Conservation (phyloP, 352 stramenopile species). For the Phytophthora fragariae region DNA sequence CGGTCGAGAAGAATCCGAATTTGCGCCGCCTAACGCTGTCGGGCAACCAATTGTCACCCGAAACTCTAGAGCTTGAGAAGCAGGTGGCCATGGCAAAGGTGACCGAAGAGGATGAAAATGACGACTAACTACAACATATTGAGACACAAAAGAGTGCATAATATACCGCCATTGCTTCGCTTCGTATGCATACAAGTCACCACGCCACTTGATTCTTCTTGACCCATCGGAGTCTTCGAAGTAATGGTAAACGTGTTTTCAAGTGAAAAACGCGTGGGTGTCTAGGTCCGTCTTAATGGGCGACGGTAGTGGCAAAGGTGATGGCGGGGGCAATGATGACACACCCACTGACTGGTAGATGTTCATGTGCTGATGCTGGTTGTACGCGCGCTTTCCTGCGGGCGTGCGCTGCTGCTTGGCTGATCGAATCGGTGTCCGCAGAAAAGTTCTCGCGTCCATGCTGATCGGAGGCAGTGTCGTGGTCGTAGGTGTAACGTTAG, state of each 20-base stretch:
- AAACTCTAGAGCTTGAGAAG: constrained; percentile 72
- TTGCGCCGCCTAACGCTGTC: constrained; percentile 83
- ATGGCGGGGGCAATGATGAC: constrained; percentile 40
- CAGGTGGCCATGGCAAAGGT: constrained; percentile 65
- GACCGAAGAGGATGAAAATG: constrained; percentile 60
- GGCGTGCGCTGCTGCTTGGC: constrained; percentile 36
- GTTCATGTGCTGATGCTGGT: constrained; percentile 26
- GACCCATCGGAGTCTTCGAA: not conserved
- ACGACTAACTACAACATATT: constrained; percentile 19
- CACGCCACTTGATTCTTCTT: constrained; percentile 5
- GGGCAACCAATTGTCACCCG: constrained; percentile 69
- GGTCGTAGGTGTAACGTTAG: constrained; percentile 15
- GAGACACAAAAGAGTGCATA: constrained; percentile 17
- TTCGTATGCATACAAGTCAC: constrained; percentile 25
- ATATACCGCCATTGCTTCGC: constrained; percentile 26
- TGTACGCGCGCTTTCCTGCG: constrained; percentile 31
- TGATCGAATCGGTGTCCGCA: constrained; percentile 38
- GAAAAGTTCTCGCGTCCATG: constrained; percentile 38
- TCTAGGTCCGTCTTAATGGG: constrained; percentile 89
- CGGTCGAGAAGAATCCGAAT: constrained; percentile 68
- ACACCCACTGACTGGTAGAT: constrained; percentile 33
- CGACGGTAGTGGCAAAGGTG: constrained; percentile 71
- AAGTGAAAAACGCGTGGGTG: constrained; percentile 89
- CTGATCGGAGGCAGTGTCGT: constrained; percentile 45
- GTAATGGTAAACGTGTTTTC: constrained; percentile 18